Conservation (phyloP, 148 eudicot genomes). For the Silene latifolia region DNA sequence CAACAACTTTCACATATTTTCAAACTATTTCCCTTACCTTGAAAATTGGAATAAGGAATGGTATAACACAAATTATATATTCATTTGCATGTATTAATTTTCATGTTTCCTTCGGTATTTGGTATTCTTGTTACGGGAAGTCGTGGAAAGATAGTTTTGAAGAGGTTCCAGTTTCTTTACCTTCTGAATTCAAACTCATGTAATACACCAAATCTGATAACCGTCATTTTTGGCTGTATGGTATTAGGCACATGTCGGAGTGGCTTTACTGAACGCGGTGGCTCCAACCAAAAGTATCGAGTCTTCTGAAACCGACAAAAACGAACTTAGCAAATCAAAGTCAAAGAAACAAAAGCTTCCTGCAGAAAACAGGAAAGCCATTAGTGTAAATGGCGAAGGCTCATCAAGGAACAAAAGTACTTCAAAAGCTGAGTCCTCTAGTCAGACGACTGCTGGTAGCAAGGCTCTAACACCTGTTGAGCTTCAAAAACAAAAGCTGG, state of each 20-base stretch:
- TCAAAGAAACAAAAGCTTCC: conserved; percentile 52
- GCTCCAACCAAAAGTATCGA: conserved; percentile 46
- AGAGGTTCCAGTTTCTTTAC: background rate
- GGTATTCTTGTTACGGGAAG: background rate
- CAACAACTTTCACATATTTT: background rate
- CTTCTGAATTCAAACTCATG: background rate
- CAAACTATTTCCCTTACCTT: background rate
- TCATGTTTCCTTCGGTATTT: background rate
- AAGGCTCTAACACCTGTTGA: conserved; percentile 74
- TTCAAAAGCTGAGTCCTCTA: conserved; percentile 43
- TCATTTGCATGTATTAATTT: too few relatives aligned
- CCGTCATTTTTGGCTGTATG: conserved; percentile 9
- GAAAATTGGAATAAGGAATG: background rate
- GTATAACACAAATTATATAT: background rate
- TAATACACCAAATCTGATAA: background rate
- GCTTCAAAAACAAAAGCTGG: conserved; percentile 65
- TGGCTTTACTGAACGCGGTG: conserved; percentile 78
- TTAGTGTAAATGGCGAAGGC: conserved; percentile 45
- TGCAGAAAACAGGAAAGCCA: conserved; percentile 40
- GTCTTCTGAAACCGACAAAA: conserved; percentile 45
- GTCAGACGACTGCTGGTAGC: conserved; percentile 36
- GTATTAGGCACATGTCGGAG: conserved; percentile 85
- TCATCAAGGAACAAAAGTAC: conserved; percentile 43
- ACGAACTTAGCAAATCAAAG: conserved; percentile 47
- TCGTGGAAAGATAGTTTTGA: background rate